Base-by-base conservation (phyloP, 1,284 basidiomycete genomes). In the Ustanciosporium gigantosporum region DNA sequence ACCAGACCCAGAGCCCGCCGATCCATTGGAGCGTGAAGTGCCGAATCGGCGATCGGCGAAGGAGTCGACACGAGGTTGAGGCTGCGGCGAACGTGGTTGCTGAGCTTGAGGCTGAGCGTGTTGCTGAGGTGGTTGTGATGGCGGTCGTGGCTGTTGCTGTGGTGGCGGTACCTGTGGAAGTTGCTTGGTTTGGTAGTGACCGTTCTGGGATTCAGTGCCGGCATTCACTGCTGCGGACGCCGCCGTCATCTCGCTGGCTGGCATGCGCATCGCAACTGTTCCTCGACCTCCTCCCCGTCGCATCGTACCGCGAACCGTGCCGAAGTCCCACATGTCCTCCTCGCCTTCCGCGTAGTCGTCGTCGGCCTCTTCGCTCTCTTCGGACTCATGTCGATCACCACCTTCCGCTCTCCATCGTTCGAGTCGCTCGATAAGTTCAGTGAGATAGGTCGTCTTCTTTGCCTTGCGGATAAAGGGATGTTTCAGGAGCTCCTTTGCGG, bases 401-500 rank as follows among this genome's bases (percentile, higher is more conserved):
- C 90, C 75, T 91, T 91, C n/a, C 32, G 79, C 73, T 78, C 85
- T 88, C 91, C 91, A 98, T 62, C 90, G 83, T 71, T 96, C 91
- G 66, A 91, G 88, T 25, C 92, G 84, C 68, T 97, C 93, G 68
- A 97, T 94, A 37, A 98, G 83, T 76, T 97, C 94, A 1, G 92
- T 95, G 53, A 97, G 82, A 73, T 94, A 95, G 68, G 80, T 89
- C 4, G 91, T 88, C 82, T 94, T 95, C 81, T 91, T 91, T 11
- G 94, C 93, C 81, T 89, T 87, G 55, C 88, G 85, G 66, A 98
- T 87, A 76, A 96, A 98, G 73, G 92, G 92, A 80, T 98, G 94
- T 77, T 92, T 95, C 49, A 98, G 82, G 29, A 98, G 83, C 51
- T 97, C 93, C 55, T 87, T 86, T n/a, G 94, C 95, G 13, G 89